These are phyloP conservation scores for Toxoplasma gondii DNA, from an alignment of 169 alveolate genomes.

Conservation along the genomic window DNA sequence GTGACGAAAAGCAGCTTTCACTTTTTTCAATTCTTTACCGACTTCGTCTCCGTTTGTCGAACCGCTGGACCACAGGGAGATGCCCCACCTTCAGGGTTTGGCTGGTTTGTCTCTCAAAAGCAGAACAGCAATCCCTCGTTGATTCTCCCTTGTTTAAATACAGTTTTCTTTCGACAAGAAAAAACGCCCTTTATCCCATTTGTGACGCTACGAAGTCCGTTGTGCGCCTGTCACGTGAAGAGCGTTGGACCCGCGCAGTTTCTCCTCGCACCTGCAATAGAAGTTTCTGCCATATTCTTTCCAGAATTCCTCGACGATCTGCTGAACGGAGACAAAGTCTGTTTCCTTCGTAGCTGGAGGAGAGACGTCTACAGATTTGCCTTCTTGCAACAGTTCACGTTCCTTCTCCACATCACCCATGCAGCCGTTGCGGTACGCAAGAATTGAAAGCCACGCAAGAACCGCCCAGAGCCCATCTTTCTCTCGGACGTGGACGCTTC, in stretches of 20 bases:
- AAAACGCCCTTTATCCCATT: too few species aligned
- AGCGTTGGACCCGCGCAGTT: background rate
- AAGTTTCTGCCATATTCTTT: slow-evolving; percentile 91
- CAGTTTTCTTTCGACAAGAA: too few species aligned
- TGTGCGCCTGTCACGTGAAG: too few species aligned
- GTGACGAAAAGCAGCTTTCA: too few species aligned
- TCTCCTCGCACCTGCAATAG: slow-evolving; percentile 90
- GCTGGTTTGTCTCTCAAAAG: too few species aligned
- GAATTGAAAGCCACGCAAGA: slow-evolving; percentile 92
- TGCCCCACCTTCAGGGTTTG: too few species aligned
- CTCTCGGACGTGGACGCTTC: slow-evolving; percentile 92
- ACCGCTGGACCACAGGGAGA: too few species aligned
- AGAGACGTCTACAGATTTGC: background rate
- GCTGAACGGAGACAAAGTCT: slow-evolving; percentile 84
- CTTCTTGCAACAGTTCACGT: background rate
- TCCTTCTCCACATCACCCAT: slow-evolving; percentile 38
- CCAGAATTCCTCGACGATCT: slow-evolving; percentile 92
- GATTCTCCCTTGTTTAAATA: too few species aligned
- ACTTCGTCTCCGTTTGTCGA: too few species aligned
- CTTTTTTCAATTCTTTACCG: too few species aligned
- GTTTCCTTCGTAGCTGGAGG: slow-evolving; percentile 32
- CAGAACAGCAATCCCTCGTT: too few species aligned
- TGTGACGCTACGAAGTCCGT: too few species aligned
- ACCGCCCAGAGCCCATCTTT: slow-evolving; percentile 98
- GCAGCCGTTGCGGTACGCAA: slow-evolving; percentile 85